A percentile compares a stretch with the other conserved stretches of the same genome.
These are phyloP conservation scores for Rosa persica DNA, from an alignment of 306 rosid genomes.

Conservation along the genomic window DNA sequence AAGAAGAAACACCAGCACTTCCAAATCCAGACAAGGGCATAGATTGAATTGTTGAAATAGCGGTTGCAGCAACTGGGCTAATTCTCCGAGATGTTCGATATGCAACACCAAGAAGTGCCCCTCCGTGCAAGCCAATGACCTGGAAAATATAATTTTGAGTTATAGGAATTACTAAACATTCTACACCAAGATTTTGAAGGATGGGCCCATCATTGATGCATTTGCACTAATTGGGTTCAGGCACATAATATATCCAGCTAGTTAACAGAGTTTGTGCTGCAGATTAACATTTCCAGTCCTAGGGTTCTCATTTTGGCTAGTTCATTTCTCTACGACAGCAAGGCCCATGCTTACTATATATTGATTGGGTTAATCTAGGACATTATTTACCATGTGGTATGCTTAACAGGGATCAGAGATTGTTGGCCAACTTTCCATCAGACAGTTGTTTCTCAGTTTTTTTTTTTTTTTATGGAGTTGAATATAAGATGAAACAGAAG, in stretches of 20 bases:
- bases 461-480: neutral
- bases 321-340: neutral
- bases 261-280: neutral
- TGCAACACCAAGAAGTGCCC: conserved; percentile 95
- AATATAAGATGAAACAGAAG: neutral
- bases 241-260: neutral
- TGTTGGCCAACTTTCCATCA: neutral
- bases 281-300: neutral
- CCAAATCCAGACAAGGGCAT: conserved; percentile 98
- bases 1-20: conserved; percentile 84
- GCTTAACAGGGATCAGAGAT: neutral
- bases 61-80: conserved; percentile 91
- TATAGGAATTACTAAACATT: conserved; percentile 14
- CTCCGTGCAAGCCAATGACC: conserved; percentile 99
- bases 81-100: conserved; percentile 94
- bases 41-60: conserved; percentile 93
- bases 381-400: neutral
- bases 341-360: neutral
- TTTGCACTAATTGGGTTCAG: neutral
- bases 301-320: neutral
- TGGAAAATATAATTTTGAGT: conserved; percentile 33
- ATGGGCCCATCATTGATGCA: neutral
- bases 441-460: neutral
- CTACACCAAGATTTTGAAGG: neutral
- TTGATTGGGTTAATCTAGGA: neutral